phyloP scores from a whole-genome alignment of 176 grass and related monocot genomes.

The Paspalum vaginatum region DNA sequence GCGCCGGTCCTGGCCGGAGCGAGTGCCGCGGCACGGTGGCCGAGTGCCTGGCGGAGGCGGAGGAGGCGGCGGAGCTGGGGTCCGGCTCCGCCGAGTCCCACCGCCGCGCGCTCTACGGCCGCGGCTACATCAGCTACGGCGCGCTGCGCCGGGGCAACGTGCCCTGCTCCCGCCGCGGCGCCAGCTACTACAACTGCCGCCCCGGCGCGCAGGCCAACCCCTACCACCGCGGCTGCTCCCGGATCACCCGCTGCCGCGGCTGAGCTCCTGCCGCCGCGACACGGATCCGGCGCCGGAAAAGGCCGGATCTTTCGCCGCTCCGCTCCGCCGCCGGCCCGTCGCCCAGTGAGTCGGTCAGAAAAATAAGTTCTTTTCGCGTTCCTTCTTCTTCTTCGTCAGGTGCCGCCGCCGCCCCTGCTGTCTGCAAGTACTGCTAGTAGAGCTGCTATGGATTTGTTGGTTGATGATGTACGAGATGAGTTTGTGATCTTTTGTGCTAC shows the following conservation, averaged over 20 bases:
- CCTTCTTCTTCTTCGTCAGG: not conserved
- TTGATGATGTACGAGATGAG: constrained; percentile 3
- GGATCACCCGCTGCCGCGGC: constrained; percentile 79
- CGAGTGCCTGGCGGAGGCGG: constrained; percentile 39
- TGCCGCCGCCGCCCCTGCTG: not conserved
- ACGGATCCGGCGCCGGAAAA: constrained; percentile 5
- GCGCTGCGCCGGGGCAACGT: constrained; percentile 64
- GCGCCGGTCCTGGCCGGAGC: not conserved
- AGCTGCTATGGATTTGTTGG: constrained; percentile 18
- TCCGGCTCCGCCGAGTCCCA: constrained; percentile 18
- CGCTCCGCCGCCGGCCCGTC: not conserved
- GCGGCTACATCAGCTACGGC: constrained; percentile 77
- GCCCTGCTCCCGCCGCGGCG: constrained; percentile 72
- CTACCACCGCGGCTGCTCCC: constrained; percentile 77
- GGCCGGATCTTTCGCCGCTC: not conserved
- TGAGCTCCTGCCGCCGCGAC: not conserved
- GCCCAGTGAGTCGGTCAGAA: not conserved
- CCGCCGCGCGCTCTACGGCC: constrained; percentile 50
- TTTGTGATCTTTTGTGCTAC: too few relatives aligned
- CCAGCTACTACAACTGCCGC: constrained; percentile 90
- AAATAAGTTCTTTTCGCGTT: constrained; percentile 33
- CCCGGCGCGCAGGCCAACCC: constrained; percentile 72
- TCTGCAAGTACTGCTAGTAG: not conserved
- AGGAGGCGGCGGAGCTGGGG: constrained; percentile 31
- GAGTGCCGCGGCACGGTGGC: constrained; percentile 58